Evolutionary conservation across 257 asterid species (phyloP).

Genomic region (Coffea canephora): DNA sequence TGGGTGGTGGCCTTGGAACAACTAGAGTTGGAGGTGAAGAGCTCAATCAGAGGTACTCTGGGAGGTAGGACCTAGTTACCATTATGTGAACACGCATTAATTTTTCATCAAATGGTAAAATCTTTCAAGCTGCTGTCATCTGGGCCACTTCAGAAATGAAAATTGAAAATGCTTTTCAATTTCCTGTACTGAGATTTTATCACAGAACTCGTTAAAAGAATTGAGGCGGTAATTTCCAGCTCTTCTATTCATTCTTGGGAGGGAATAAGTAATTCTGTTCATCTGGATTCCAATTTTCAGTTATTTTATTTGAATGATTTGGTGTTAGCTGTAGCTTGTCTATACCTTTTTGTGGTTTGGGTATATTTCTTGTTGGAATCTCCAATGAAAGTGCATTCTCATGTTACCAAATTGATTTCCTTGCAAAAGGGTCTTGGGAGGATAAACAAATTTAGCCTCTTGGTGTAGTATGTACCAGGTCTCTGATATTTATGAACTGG

Average conservation of each 20-base stretch:
- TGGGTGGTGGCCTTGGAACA: constrained; percentile 99
- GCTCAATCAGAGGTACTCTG: constrained; percentile 46
- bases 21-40: constrained; percentile 90
- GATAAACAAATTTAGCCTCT: background rate
- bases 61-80: constrained; percentile 45
- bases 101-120: background rate
- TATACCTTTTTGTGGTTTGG: background rate
- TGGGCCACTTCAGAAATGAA: background rate
- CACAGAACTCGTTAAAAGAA: background rate
- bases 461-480: background rate
- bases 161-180: background rate
- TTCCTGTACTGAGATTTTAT: background rate
- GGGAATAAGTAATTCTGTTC: background rate
- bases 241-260: background rate
- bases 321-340: background rate
- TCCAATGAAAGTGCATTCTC: background rate
- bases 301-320: background rate
- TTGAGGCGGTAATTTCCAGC: background rate
- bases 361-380: background rate
- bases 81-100: background rate
- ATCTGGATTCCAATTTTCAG: background rate
- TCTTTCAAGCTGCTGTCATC: background rate
- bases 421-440: background rate
- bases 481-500: background rate
- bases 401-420: background rate